A percentile compares a stretch with the other conserved stretches of the same genome.
These are phyloP conservation scores for Coniosporium apollinis DNA, from an alignment of 495 filamentous ascomycete species.

Conservation along the genomic window DNA sequence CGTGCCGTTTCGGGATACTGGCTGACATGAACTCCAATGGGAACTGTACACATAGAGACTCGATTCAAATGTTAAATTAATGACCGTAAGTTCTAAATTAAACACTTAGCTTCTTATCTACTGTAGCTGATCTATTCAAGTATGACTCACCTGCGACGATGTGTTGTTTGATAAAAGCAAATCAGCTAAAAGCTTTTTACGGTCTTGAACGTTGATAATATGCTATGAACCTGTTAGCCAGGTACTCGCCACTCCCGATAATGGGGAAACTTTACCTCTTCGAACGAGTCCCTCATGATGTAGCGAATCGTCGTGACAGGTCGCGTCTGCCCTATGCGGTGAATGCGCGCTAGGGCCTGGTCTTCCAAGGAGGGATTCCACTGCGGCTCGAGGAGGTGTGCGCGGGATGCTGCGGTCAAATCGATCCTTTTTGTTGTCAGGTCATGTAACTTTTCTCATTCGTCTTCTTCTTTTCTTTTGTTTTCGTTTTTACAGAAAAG, in stretches of 20 bases:
- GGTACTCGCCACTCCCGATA: background rate
- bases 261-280: conserved; percentile 7
- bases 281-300: conserved; percentile 11
- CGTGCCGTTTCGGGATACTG: no score
- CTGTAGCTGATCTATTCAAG: no score
- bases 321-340: conserved; percentile 17
- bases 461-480: no score
- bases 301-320: conserved; percentile 12
- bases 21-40: no score
- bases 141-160: background rate
- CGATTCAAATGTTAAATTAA: no score
- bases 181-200: background rate
- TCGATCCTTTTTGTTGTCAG: conserved; percentile 7
- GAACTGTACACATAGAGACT: no score
- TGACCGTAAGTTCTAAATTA: no score
- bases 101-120: no score
- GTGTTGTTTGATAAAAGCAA: background rate
- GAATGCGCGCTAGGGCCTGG: conserved; percentile 16
- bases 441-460: no score
- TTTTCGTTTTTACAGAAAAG: no score
- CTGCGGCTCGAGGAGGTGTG: conserved; percentile 16
- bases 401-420: conserved; percentile 13
- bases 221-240: background rate
- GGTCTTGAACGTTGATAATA: background rate
- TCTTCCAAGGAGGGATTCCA: conserved; percentile 21